Conservation (phyloP, 2,329 filamentous ascomycete genomes). For the Shiraia bambusicola region DNA sequence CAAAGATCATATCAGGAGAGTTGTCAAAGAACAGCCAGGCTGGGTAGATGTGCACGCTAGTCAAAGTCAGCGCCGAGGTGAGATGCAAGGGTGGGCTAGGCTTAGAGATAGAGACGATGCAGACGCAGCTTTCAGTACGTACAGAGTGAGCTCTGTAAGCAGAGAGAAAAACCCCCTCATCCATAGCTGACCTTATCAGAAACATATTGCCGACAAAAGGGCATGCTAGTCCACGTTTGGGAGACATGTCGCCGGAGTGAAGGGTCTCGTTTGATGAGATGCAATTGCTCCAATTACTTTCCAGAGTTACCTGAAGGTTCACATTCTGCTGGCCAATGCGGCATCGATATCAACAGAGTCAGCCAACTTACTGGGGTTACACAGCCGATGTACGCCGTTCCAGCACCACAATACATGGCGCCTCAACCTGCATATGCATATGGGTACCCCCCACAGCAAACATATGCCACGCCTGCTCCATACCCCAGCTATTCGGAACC, state of each 20-base stretch:
- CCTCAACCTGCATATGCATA: slow-evolving; percentile 26
- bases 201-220: slow-evolving; percentile 22
- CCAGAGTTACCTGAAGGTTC: slow-evolving; percentile 22
- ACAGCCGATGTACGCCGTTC: slow-evolving; percentile 4
- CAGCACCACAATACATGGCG: slow-evolving; percentile 19
- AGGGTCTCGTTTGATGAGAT: slow-evolving; percentile 33
- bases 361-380: slow-evolving; percentile 21
- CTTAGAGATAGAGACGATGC: slow-evolving; percentile 39
- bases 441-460: slow-evolving; percentile 22
- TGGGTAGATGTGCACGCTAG: slow-evolving; percentile 40
- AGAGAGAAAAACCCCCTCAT: neutral
- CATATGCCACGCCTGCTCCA: slow-evolving; percentile 20
- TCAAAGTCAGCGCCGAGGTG: slow-evolving; percentile 26
- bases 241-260: slow-evolving; percentile 30
- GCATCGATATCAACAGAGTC: slow-evolving; percentile 32
- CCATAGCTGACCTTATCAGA: slow-evolving; percentile 16
- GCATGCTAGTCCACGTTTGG: slow-evolving; percentile 38
- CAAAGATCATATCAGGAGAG: slow-evolving; percentile 40
- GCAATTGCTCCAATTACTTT: slow-evolving; percentile 38
- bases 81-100: slow-evolving; percentile 41
- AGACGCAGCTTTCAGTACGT: slow-evolving; percentile 36
- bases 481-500: slow-evolving; percentile 23
- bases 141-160: neutral
- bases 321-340: slow-evolving; percentile 34
- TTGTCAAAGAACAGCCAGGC: slow-evolving; percentile 39